Percentiles rank a stretch among this genome's conserved stretches.
Evolutionary conservation across 1,284 basidiomycete species (phyloP).

Genomic region (Cutaneotrichosporon sp.): DNA sequence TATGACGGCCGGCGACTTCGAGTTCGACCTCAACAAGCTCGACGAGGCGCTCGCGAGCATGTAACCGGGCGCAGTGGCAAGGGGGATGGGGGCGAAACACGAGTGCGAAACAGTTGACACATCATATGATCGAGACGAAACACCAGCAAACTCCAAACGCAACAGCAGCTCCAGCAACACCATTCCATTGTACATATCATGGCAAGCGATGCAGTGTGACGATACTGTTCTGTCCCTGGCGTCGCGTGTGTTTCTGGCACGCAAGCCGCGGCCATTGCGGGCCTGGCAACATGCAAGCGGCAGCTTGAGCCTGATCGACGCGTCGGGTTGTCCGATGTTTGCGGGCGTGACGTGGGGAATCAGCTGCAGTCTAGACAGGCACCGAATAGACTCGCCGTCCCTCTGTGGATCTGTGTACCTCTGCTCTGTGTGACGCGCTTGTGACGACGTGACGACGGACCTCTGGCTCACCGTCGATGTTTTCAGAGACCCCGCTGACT

Average conservation of each 20-base stretch:
- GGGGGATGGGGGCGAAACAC: background rate
- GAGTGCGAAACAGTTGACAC: background rate
- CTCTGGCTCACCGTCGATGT: no score
- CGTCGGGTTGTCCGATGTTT: background rate
- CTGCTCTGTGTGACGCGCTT: no score
- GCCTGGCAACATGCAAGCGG: no score
- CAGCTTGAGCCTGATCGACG: background rate
- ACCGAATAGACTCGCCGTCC: no score
- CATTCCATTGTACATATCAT: background rate
- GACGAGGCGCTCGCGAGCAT: conserved; percentile 5
- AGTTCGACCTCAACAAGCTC: conserved; percentile 6
- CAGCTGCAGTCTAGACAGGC: background rate
- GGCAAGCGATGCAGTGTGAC: background rate
- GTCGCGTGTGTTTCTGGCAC: background rate
- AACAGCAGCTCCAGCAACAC: background rate
- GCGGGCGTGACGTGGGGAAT: background rate
- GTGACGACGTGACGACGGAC: no score
- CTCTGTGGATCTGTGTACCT: no score
- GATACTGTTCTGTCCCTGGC: background rate
- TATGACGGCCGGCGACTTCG: conserved; percentile 4
- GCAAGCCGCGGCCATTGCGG: background rate
- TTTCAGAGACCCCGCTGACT: no score
- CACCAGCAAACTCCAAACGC: background rate
- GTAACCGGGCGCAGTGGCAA: background rate
- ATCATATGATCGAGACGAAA: background rate